phyloP scores from a whole-genome alignment of 495 filamentous ascomycete genomes.

The Annulohypoxylon stygium region DNA sequence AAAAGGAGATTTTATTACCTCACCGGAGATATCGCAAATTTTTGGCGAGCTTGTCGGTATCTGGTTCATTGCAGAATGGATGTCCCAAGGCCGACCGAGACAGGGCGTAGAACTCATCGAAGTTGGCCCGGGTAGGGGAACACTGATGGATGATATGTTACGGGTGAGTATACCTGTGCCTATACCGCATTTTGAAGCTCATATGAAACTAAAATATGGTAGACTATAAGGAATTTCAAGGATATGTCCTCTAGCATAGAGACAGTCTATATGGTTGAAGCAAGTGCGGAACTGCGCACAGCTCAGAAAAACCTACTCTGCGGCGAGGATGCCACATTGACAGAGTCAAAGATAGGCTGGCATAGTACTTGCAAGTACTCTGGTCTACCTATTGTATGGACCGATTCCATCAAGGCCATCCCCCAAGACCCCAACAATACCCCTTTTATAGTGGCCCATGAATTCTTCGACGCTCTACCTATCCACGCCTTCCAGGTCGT shows the following conservation, averaged over 20 bases:
- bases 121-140: conserved; percentile 93
- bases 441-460: conserved; percentile 94
- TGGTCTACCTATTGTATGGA: conserved; percentile 83
- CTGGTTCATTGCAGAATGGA: conserved; percentile 97
- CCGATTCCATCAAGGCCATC: conserved; percentile 86
- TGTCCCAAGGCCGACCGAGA: conserved; percentile 80
- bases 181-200: not conserved
- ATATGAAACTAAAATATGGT: conserved; percentile 29
- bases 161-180: conserved; percentile 68
- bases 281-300: conserved; percentile 78
- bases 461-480: conserved; percentile 99
- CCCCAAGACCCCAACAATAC: conserved; percentile 71
- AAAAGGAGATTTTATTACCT: conserved; percentile 95
- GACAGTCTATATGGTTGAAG: conserved; percentile 90
- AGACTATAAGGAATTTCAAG: conserved; percentile 90
- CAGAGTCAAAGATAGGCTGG: conserved; percentile 79
- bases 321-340: conserved; percentile 74
- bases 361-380: conserved; percentile 81
- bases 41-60: conserved; percentile 95
- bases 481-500: conserved; percentile 92
- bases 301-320: conserved; percentile 88
- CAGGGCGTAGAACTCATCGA: conserved; percentile 88
- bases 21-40: conserved; percentile 95
- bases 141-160: conserved; percentile 96
- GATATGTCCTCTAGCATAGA: conserved; percentile 81